A percentile compares a stretch with the other conserved stretches of the same genome.
Evolutionary conservation across 2,329 filamentous ascomycete species (phyloP).

Genomic region (Cladophialophora immunda): DNA sequence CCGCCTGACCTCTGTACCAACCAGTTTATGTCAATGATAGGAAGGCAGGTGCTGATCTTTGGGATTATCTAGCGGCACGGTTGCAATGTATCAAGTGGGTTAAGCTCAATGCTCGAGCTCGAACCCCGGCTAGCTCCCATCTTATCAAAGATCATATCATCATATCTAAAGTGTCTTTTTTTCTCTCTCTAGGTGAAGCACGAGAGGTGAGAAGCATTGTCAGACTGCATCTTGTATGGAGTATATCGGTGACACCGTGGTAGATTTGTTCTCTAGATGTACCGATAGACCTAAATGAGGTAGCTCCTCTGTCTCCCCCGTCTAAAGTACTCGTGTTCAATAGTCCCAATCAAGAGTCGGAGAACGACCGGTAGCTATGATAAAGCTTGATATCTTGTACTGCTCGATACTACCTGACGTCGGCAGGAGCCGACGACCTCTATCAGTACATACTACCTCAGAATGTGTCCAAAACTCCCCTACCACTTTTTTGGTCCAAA

Average conservation of each 20-base stretch:
- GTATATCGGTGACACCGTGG: background rate
- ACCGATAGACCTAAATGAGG: background rate
- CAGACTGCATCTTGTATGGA: background rate
- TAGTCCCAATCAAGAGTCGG: background rate
- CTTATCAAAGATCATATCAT: slow-evolving; percentile 1
- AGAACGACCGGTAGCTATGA: slow-evolving; percentile 7
- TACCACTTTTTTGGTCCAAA: slow-evolving; percentile 7
- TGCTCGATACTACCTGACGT: slow-evolving; percentile 10
- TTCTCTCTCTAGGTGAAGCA: background rate
- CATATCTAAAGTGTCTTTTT: background rate
- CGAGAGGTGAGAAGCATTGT: background rate
- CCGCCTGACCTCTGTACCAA: background rate
- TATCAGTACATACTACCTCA: background rate
- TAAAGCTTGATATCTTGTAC: background rate
- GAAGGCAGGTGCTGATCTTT: background rate
- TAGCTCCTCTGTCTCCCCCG: background rate
- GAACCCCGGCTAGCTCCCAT: background rate
- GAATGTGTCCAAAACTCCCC: background rate
- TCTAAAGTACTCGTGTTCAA: background rate
- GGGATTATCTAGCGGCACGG: background rate
- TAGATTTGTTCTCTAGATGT: background rate
- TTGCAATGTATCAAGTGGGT: background rate
- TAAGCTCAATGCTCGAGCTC: background rate
- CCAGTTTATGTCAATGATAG: background rate
- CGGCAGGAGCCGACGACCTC: slow-evolving; percentile 4